Conservation (phyloP, 2,329 filamentous ascomycete species). For the Colletotrichum gigasporum region DNA sequence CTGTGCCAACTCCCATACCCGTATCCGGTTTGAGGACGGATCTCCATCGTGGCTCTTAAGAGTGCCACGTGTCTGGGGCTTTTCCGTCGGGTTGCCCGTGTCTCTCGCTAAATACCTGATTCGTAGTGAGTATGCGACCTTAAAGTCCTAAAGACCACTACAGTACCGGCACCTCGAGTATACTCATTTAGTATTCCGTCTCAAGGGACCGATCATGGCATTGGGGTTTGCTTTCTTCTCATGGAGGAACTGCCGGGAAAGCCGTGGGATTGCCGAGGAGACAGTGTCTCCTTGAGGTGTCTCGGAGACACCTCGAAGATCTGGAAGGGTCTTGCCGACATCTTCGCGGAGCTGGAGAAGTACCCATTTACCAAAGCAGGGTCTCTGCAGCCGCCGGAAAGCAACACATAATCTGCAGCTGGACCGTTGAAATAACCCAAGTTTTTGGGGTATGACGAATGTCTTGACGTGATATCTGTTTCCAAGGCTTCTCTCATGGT, state of each 20-base stretch:
- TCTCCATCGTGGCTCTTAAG: slow-evolving; percentile 36
- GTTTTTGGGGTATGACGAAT: too few relatives aligned
- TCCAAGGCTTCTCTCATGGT: too few relatives aligned
- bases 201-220: slow-evolving; percentile 28
- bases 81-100: slow-evolving; percentile 31
- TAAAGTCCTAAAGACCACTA: slow-evolving; percentile 39
- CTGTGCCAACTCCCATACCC: slow-evolving; percentile 36
- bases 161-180: slow-evolving; percentile 37
- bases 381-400: too few relatives aligned
- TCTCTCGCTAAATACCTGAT: slow-evolving; percentile 38
- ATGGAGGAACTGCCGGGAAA: slow-evolving; percentile 38
- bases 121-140: slow-evolving; percentile 41
- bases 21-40: slow-evolving; percentile 37
- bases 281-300: too few relatives aligned
- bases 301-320: slow-evolving; percentile 35
- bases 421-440: too few relatives aligned
- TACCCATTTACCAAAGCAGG: slow-evolving; percentile 37
- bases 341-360: slow-evolving; percentile 38
- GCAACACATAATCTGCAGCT: too few relatives aligned
- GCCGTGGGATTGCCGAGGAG: slow-evolving; percentile 32
- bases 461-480: too few relatives aligned
- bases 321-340: slow-evolving; percentile 37
- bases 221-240: slow-evolving; percentile 40
- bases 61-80: slow-evolving; percentile 35
- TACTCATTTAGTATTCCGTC: slow-evolving; percentile 36